These are phyloP conservation scores for Selaginella tamariscina DNA, from an alignment of 75 land plant species.

Conservation along the genomic window DNA sequence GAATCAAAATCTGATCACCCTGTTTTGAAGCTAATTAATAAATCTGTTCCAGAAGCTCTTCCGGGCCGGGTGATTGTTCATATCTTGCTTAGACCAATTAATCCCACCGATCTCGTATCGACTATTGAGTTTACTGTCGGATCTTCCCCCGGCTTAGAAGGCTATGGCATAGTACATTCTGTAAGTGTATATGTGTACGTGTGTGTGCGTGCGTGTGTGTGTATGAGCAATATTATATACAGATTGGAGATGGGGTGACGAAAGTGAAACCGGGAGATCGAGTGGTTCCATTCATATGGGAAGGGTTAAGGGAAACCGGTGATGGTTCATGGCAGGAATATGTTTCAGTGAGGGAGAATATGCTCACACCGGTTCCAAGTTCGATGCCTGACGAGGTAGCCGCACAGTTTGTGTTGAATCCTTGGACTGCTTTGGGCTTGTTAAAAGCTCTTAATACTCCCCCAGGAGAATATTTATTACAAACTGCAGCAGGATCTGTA, in stretches of 20 bases:
- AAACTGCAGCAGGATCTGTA: conserved; percentile 12
- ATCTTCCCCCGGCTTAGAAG: conserved; percentile 26
- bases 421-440: conserved; percentile 16
- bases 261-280: conserved; percentile 18
- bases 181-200: conserved; percentile 11
- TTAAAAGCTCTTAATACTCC: conserved; percentile 10
- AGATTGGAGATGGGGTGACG: conserved; percentile 29
- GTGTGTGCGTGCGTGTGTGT: not conserved
- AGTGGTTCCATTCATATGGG: conserved; percentile 17
- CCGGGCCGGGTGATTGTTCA: conserved; percentile 28
- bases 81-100: conserved; percentile 25
- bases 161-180: conserved; percentile 26
- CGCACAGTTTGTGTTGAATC: conserved; percentile 24
- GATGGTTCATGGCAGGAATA: conserved; percentile 30
- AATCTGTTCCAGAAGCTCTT: conserved; percentile 18
- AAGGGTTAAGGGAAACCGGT: conserved; percentile 22
- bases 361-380: conserved; percentile 16
- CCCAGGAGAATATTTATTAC: conserved; percentile 10
- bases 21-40: conserved; percentile 11
- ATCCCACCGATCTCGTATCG: conserved; percentile 27
- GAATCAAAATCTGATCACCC: too few relatives aligned
- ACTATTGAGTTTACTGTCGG: not conserved
- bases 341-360: conserved; percentile 9
- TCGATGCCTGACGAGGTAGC: conserved; percentile 21
- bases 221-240: not conserved